Percentiles rank a stretch among this genome's conserved stretches.
These are phyloP conservation scores for Bombardia bombarda DNA, from an alignment of 495 filamentous ascomycete species.

Conservation along the genomic window DNA sequence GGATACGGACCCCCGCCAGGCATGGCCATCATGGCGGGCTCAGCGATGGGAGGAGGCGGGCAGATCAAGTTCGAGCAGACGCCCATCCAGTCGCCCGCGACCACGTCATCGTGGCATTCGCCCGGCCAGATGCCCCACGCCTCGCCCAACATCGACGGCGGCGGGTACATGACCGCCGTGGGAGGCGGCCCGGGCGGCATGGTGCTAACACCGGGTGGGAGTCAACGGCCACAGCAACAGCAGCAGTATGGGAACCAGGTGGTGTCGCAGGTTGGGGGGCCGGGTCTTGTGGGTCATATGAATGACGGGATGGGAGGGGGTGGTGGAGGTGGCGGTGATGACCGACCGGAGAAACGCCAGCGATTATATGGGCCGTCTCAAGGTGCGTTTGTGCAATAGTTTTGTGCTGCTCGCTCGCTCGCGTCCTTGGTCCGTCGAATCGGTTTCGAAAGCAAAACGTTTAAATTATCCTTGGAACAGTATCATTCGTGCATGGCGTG, in stretches of 20 bases:
- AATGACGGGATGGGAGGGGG: conserved; percentile 14
- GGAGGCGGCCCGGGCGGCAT: conserved; percentile 31
- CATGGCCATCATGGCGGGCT: conserved; percentile 7
- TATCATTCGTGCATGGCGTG: too few species aligned
- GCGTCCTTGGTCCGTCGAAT: too few species aligned
- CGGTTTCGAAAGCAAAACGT: too few species aligned
- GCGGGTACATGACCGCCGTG: conserved; percentile 31
- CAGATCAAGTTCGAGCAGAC: conserved; percentile 78
- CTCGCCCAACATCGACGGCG: conserved; percentile 43
- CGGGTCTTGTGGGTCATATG: conserved; percentile 13
- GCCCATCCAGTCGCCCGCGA: conserved; percentile 66
- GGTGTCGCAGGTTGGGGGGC: conserved; percentile 21
- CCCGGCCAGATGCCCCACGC: conserved; percentile 59
- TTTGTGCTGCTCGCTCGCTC: neutral
- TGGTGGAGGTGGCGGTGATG: conserved; percentile 7
- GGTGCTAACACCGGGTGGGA: conserved; percentile 36
- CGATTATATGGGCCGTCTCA: conserved; percentile 28
- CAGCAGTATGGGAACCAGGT: conserved; percentile 20
- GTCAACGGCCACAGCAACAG: conserved; percentile 8
- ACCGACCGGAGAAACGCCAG: conserved; percentile 29
- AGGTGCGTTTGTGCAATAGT: conserved; percentile 14
- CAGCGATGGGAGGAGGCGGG: conserved; percentile 22
- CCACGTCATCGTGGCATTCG: conserved; percentile 66
- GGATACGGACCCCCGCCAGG: conserved; percentile 4
- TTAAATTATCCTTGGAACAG: too few species aligned